Conservation (phyloP, 2,329 filamentous ascomycete species). For the Stachybotrys chartarum region DNA sequence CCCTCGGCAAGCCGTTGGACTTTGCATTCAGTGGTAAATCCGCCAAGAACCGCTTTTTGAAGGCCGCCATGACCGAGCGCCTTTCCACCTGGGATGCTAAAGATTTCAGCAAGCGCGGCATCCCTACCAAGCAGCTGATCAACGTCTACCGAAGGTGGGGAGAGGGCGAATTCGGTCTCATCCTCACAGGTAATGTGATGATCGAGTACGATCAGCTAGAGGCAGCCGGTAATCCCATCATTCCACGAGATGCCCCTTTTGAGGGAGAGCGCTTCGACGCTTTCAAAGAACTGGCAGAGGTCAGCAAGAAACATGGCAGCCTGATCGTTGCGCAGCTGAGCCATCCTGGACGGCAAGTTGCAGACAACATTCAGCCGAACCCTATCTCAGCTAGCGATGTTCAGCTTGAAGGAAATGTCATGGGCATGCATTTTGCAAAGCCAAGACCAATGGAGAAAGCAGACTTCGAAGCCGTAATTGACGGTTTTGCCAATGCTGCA, state of each 20-base stretch:
- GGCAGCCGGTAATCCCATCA: constrained; percentile 49
- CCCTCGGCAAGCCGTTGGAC: constrained; percentile 35
- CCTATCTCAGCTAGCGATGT: background rate
- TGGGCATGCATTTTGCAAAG: background rate
- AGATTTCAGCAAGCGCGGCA: constrained; percentile 39
- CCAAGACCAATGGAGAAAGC: constrained; percentile 30
- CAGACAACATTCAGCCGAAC: constrained; percentile 1
- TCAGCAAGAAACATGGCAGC: constrained; percentile 49
- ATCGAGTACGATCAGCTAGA: constrained; percentile 54
- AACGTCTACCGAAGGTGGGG: constrained; percentile 56
- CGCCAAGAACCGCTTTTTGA: constrained; percentile 59
- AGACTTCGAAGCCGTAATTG: constrained; percentile 45
- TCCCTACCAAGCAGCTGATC: constrained; percentile 31
- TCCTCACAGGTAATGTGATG: constrained; percentile 59
- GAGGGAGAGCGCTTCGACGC: constrained; percentile 53
- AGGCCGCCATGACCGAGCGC: constrained; percentile 60
- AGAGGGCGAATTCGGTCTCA: constrained; percentile 46
- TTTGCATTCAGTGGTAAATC: constrained; percentile 45
- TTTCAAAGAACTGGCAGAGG: constrained; percentile 49
- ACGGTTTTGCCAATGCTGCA: constrained; percentile 53
- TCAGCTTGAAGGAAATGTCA: background rate
- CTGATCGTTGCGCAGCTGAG: constrained; percentile 55
- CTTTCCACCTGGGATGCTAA: constrained; percentile 53
- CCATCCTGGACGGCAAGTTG: constrained; percentile 43
- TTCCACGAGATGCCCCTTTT: constrained; percentile 43